Base-by-base conservation (phyloP, 495 filamentous ascomycete genomes). In the Talaromyces liani region DNA sequence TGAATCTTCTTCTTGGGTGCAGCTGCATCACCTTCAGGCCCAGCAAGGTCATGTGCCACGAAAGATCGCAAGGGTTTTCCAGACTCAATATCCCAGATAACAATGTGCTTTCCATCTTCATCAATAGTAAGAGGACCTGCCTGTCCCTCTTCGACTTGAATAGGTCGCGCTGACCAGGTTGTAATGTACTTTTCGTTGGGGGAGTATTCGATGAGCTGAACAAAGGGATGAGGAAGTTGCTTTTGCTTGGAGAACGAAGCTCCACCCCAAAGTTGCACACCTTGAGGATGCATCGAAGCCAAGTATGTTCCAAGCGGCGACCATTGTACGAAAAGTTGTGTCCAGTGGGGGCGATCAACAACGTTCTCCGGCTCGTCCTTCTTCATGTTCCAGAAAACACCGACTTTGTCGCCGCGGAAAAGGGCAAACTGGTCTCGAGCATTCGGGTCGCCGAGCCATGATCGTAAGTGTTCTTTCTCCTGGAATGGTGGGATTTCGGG, bases 91-190 rank as follows among this genome's bases (percentile, higher is more conserved):
- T 98, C 94, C 94, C 94, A 98, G 69, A 98, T 91, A 69, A 98
- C 89, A 71, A 97, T 97, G 82, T 97, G 96, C 84, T 98, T 97
- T 65, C 94, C 94, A 68, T 98, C 94, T 71, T 98, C 94, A 71
- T 97, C 94, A 64, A 90, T 75, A 6, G 90, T 87, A 34, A 98
- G 77, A 3, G 90, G 76, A 6, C 70, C 66, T 20, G 93, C 89
- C 67, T 92, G 85, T 29, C 90, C 90, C 71, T 98, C 94, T 45
- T 93, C 91, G 33, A 98, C 91, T 64, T 87, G 83, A 67, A 98
- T 93, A 25, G 94, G 91, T 33, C 89, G 83, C 73, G 93, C 90
- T 27, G 93, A 97, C 94, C 94, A 98, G 36, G 94, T 97, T 36
- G 93, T 93, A 55, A 98, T 69, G 76, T 96, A 98, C 68, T 87